Evolutionary conservation across 495 filamentous ascomycete species (phyloP).

Genomic region (Trichodelitschia bisporula): DNA sequence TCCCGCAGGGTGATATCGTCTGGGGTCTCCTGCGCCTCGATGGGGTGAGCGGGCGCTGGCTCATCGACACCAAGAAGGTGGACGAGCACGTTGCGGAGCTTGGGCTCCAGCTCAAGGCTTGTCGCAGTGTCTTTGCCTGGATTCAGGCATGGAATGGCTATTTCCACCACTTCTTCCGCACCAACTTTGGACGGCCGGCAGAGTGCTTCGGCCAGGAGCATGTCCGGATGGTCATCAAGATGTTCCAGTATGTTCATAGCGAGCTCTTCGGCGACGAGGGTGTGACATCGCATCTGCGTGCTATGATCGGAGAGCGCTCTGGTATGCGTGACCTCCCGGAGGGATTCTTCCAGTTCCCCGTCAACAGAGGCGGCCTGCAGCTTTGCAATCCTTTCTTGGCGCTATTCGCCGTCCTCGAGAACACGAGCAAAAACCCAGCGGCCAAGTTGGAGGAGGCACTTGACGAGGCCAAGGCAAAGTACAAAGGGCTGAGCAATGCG

Average conservation of each 20-base stretch:
- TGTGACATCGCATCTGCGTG: conserved; percentile 9
- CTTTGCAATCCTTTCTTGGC: conserved; percentile 29
- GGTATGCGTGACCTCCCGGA: conserved; percentile 9
- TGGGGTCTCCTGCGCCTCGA: conserved; percentile 12
- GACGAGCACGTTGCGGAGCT: conserved; percentile 12
- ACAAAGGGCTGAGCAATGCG: conserved; percentile 12
- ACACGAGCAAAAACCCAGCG: conserved; percentile 11
- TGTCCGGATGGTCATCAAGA: conserved; percentile 10
- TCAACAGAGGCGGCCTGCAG: conserved; percentile 30
- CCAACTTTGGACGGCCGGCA: conserved; percentile 14
- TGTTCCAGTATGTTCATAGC: conserved; percentile 9
- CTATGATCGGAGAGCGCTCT: conserved; percentile 7
- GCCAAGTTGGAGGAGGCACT: conserved; percentile 16
- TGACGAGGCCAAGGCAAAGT: conserved; percentile 17
- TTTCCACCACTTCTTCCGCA: conserved; percentile 9
- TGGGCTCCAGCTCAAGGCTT: conserved; percentile 8
- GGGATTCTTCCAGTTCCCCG: conserved; percentile 21
- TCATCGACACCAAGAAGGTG: conserved; percentile 10
- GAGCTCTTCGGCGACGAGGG: conserved; percentile 8
- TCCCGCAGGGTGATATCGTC: conserved; percentile 9
- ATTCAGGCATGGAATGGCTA: conserved; percentile 14
- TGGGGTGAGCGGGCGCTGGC: conserved; percentile 8
- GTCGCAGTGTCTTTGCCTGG: conserved; percentile 11
- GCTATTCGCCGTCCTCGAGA: conserved; percentile 17
- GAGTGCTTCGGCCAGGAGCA: conserved; percentile 12